Base-by-base conservation (phyloP, 768 basidiomycete genomes). In the Boletus tylopilopsis region DNA sequence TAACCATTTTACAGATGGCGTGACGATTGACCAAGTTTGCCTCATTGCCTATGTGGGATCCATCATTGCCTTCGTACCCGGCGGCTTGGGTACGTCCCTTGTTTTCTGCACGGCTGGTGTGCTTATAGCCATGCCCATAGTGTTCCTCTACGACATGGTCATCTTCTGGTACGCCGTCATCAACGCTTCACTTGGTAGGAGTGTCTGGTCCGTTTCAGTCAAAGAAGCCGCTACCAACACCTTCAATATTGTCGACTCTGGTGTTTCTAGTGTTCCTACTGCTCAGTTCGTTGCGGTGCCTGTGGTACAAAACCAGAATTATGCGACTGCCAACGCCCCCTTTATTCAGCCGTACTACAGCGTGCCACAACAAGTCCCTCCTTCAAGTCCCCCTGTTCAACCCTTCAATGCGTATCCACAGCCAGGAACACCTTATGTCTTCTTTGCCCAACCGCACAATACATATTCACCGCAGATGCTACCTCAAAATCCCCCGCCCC, bases 141-240 rank as follows among this genome's bases (percentile, higher is more conserved):
- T 54, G 15, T 61, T 67, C 43, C 24, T 64, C 9, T 67, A 64
- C 47, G 57, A 51, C 23, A 57, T 53, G 35, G 44, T 53, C 32
- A 37, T 59, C 18, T 25, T 67, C 22, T 38, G 61, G 37, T 64
- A 55, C 27, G 62, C 57, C 39, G 55, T 63, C 36, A 55, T 63
- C 50, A 51, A 42, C 9, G 55, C 55, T 15, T 43, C 59, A 22
- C 56, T 49, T 29, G 63, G 67, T 21, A 60, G 23, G 29, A n/a
- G 53, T 23, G 30, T 69, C 4, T 64, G 67, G 65, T 58, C 45
- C 1, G 6, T 45, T 40, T 67, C 63, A 18, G 56, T 65, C 22
- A 42, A 46, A 2, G 63, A 58, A 45, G 63, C 58, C 6, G 22
- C 51, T 23, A n/a, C 16, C 4, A 32, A 30, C 10, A n/a, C n/a